Evolutionary conservation across 768 basidiomycete species (phyloP).

Genomic region (Psilocybe cyanescens): DNA sequence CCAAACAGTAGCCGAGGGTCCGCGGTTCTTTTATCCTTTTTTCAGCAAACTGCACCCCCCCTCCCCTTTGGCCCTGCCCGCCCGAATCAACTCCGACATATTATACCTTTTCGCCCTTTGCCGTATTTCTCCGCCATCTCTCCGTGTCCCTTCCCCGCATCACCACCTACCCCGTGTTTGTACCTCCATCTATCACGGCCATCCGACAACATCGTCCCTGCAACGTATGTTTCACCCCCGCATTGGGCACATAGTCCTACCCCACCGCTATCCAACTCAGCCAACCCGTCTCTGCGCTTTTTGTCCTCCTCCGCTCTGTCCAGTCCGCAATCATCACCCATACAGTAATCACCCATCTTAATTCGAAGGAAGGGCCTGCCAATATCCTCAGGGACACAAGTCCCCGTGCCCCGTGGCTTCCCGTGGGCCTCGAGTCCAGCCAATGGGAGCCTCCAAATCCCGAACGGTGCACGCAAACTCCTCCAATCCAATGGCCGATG

Average conservation of each 20-base stretch:
- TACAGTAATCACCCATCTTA: too few relatives aligned
- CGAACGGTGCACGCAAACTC: too few relatives aligned
- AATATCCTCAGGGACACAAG: too few relatives aligned
- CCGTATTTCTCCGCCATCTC: neutral
- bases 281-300: too few relatives aligned
- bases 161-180: neutral
- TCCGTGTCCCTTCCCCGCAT: neutral
- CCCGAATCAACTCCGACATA: constrained; percentile 1
- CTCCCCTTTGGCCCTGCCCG: neutral
- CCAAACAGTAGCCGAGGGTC: constrained; percentile 22
- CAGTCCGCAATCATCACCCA: too few relatives aligned
- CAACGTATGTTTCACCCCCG: constrained; percentile 4
- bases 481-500: too few relatives aligned
- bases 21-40: constrained; percentile 16
- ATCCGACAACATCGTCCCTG: neutral
- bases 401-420: too few relatives aligned
- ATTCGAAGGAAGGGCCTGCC: too few relatives aligned
- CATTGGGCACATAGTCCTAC: neutral
- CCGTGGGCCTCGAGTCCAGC: too few relatives aligned
- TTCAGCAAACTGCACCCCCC: neutral
- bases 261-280: neutral
- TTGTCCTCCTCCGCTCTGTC: too few relatives aligned
- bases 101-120: constrained; percentile 3
- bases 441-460: too few relatives aligned
- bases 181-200: neutral